phyloP scores from a whole-genome alignment of 441 rosid species.

The Manihot esculenta region DNA sequence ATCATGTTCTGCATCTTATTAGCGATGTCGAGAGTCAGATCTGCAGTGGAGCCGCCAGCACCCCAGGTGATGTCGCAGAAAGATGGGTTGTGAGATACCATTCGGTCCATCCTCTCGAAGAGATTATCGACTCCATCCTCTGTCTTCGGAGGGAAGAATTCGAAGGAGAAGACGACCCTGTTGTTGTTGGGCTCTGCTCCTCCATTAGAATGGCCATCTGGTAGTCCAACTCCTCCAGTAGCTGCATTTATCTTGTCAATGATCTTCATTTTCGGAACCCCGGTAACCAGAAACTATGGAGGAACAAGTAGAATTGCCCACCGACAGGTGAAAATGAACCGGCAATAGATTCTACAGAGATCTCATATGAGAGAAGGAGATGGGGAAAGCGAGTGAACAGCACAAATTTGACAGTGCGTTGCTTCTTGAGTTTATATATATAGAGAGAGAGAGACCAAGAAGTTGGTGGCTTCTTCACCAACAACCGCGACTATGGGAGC shows the following conservation, averaged over 20 bases:
- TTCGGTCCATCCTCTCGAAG: constrained; percentile 91
- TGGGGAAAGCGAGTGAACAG: background rate
- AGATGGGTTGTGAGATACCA: constrained; percentile 83
- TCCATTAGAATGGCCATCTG: constrained; percentile 7
- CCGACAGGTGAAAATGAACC: background rate
- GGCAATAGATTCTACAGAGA: background rate
- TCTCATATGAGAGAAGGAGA: background rate
- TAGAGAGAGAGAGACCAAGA: background rate
- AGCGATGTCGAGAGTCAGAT: constrained; percentile 87
- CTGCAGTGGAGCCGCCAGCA: constrained; percentile 97
- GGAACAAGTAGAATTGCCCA: background rate
- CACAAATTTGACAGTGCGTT: background rate
- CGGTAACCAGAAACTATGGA: background rate
- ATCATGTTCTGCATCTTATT: constrained; percentile 92
- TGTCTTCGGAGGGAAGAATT: constrained; percentile 96
- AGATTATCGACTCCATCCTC: constrained; percentile 98
- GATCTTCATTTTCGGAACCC: constrained; percentile 62
- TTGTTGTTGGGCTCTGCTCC: constrained; percentile 19
- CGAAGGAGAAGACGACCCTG: constrained; percentile 81
- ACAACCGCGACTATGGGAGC: background rate
- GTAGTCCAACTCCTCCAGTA: constrained; percentile 21
- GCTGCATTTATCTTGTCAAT: constrained; percentile 66
- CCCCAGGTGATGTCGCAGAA: constrained; percentile 99
- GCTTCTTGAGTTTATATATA: background rate
- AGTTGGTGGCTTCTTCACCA: constrained; percentile 16